phyloP scores from a whole-genome alignment of 2,329 filamentous ascomycete species.

The Cladosporium halotolerans region DNA sequence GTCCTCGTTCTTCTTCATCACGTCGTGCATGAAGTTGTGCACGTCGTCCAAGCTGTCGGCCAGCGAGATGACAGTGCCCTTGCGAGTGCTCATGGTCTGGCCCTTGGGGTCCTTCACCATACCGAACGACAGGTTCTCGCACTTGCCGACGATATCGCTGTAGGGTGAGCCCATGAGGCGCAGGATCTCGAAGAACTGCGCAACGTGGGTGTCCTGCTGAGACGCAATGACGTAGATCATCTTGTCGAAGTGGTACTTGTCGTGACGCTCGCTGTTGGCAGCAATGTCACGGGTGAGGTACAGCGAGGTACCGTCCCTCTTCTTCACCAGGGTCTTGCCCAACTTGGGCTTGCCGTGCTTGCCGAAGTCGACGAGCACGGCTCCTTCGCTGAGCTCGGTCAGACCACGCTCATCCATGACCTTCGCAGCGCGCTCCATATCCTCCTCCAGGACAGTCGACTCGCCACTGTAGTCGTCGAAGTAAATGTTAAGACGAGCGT shows the following conservation, averaged over 20 bases:
- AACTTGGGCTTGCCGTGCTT: slow-evolving; percentile 64
- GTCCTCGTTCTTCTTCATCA: slow-evolving; percentile 82
- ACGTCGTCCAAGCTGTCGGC: slow-evolving; percentile 52
- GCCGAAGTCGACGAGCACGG: slow-evolving; percentile 62
- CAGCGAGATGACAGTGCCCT: slow-evolving; percentile 46
- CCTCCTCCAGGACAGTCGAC: slow-evolving; percentile 58
- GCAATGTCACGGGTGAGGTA: slow-evolving; percentile 67
- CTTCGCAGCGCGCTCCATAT: slow-evolving; percentile 55
- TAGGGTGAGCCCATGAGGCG: slow-evolving; percentile 55
- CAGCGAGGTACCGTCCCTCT: slow-evolving; percentile 60
- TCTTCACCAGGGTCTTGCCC: slow-evolving; percentile 60
- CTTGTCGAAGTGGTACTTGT: slow-evolving; percentile 58
- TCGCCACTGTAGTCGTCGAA: slow-evolving; percentile 65
- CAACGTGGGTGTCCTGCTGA: slow-evolving; percentile 59
- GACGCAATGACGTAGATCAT: slow-evolving; percentile 63
- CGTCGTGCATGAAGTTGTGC: slow-evolving; percentile 93
- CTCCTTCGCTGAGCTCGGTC: slow-evolving; percentile 59
- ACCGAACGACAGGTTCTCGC: slow-evolving; percentile 60
- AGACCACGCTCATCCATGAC: slow-evolving; percentile 55
- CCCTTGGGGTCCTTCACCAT: slow-evolving; percentile 47
- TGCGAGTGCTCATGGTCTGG: slow-evolving; percentile 58
- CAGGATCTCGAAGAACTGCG: slow-evolving; percentile 60
- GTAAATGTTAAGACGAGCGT: slow-evolving; percentile 57
- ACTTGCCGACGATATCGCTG: slow-evolving; percentile 49
- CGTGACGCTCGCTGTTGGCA: slow-evolving; percentile 56